These are phyloP conservation scores for Testicularia cyperi DNA, from an alignment of 1,284 basidiomycete genomes.

Conservation along the genomic window DNA sequence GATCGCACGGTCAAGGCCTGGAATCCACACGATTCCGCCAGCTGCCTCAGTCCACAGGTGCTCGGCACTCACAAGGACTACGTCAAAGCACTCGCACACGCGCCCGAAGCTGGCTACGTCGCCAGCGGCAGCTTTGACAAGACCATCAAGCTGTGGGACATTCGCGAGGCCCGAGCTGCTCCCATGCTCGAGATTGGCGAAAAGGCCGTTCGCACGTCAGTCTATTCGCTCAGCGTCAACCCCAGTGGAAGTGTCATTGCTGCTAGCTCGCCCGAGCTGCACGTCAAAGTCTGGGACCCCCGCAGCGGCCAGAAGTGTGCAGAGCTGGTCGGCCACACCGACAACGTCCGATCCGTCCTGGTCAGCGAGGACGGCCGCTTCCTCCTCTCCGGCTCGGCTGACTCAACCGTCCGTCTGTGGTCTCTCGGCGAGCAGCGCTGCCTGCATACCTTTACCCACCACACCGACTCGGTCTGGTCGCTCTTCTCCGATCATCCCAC, in stretches of 20 bases:
- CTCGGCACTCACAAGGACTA: constrained; percentile 91
- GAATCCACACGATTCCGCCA: constrained; percentile 74
- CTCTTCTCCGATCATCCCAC: constrained; percentile 82
- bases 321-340: constrained; percentile 75
- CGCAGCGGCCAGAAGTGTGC: constrained; percentile 62
- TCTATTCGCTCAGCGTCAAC: constrained; percentile 63
- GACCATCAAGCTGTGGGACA: constrained; percentile 82
- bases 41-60: constrained; percentile 67
- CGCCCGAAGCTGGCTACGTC: constrained; percentile 43
- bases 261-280: constrained; percentile 85
- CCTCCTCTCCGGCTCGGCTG: constrained; percentile 60
- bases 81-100: constrained; percentile 70
- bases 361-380: constrained; percentile 83
- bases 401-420: constrained; percentile 86
- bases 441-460: constrained; percentile 93
- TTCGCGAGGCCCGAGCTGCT: constrained; percentile 46
- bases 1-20: constrained; percentile 93
- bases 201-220: constrained; percentile 29
- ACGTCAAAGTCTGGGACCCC: constrained; percentile 90
- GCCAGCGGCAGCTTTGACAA: constrained; percentile 94
- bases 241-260: constrained; percentile 78
- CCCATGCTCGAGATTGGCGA: constrained; percentile 47
- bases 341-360: constrained; percentile 87
- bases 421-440: constrained; percentile 84
- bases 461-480: constrained; percentile 93